Base-by-base conservation (phyloP, 192 early-diverging fungal genomes). In the Coemansia sp. region DNA sequence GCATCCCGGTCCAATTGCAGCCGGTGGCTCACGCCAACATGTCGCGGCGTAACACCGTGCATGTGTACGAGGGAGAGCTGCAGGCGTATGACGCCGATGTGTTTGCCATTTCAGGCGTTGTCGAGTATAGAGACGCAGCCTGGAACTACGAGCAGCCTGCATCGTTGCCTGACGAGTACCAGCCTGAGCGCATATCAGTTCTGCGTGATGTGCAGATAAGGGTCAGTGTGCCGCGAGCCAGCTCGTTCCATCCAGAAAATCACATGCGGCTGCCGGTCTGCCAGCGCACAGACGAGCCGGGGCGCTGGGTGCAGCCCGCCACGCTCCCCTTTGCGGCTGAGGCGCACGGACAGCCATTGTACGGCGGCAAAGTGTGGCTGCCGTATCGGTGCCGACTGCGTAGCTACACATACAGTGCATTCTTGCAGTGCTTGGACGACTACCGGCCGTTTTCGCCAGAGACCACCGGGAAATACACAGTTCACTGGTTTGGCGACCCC, bases 401-500 rank as follows among this genome's bases (percentile, higher is more conserved):
- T 5, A 49, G 49, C 11, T 59, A 59, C 56, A 52, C 56, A 9
- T 59, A 66, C 49, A 66, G 49, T 38, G 64, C 37, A 20, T 59
- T 59, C 37, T 37, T 66, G 57, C 64, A 48, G 57, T 66, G 64
- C 34, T 36, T 66, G 23, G 64, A 66, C 34, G 18, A 25, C 21
- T 18, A 36, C 55, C 64, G 64, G 31, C 64, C 64, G 48, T 24
- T 28, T 20, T 10, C 64, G 26, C n/a, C 42, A 11, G 46, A 53
- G 28, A 18, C 56, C 8, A 31, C 47, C 6, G 56, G 28, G 3
- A 14, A n/a, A 44, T 66, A 66, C 57, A 59, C 64, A 0, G 59
- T 66, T 37, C 64, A 66, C 47, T 66, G 64, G 64, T 66, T 59
- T 18, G 64, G 64, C 54, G 64, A 66, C 36, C 53, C 64, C 10